phyloP scores from a whole-genome alignment of 1,139 yeast genomes.

The Diutina scorzettiae region DNA sequence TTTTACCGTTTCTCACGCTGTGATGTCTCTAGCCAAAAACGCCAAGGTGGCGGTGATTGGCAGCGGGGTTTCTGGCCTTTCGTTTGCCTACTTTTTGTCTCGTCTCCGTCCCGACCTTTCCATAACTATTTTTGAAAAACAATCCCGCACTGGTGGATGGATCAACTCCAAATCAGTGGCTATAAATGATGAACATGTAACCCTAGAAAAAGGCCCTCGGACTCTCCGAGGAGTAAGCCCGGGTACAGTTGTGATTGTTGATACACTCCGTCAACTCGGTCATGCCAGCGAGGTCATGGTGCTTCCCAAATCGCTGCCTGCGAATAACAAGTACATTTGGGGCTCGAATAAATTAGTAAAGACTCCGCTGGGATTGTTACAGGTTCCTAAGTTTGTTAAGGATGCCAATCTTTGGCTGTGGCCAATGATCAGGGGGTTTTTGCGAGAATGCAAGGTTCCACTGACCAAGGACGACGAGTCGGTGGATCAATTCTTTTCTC shows the following conservation, averaged over 20 bases:
- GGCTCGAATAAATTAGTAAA: slow-evolving; percentile 14
- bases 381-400: slow-evolving; percentile 42
- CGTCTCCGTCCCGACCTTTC: slow-evolving; percentile 60
- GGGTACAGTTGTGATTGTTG: slow-evolving; percentile 52
- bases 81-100: slow-evolving; percentile 63
- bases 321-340: slow-evolving; percentile 51
- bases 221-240: slow-evolving; percentile 61
- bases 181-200: slow-evolving; percentile 12
- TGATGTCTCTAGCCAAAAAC: neutral
- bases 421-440: slow-evolving; percentile 28
- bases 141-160: slow-evolving; percentile 64
- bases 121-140: slow-evolving; percentile 50
- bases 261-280: slow-evolving; percentile 38
- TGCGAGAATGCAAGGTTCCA: slow-evolving; percentile 15
- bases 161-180: slow-evolving; percentile 36
- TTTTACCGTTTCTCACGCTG: too few species aligned
- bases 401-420: slow-evolving; percentile 20
- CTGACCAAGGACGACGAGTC: slow-evolving; percentile 44
- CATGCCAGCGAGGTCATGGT: slow-evolving; percentile 33
- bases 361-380: slow-evolving; percentile 21
- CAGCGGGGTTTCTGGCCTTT: slow-evolving; percentile 78
- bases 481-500: slow-evolving; percentile 48
- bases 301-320: slow-evolving; percentile 35
- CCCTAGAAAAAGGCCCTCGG: slow-evolving; percentile 64
- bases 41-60: slow-evolving; percentile 63